Percentiles rank a stretch among this genome's conserved stretches.
Evolutionary conservation across 2,329 filamentous ascomycete genomes (phyloP).

Genomic region (Lachnum nothofagi): DNA sequence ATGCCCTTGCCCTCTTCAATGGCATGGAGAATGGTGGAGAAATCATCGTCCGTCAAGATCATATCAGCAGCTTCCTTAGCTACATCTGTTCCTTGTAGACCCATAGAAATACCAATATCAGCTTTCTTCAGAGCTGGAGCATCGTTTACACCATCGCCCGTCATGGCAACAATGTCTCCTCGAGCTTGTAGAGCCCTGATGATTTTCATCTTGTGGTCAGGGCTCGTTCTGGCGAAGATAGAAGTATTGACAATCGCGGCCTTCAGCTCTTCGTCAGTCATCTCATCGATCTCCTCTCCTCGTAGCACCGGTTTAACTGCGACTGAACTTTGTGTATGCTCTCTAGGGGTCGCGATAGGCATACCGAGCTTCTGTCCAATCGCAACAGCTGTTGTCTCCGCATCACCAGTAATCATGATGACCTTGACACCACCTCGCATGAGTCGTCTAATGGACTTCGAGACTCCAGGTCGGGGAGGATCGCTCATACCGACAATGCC

Average conservation of each 20-base stretch:
- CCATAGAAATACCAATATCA: conserved; percentile 98
- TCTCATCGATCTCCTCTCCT: conserved; percentile 87
- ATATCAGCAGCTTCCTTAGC: conserved; percentile 95
- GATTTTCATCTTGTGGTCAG: conserved; percentile 98
- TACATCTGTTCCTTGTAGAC: conserved; percentile 87
- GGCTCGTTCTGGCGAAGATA: conserved; percentile 92
- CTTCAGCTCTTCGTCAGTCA: conserved; percentile 80
- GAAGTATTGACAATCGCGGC: conserved; percentile 82
- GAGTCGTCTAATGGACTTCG: conserved; percentile 78
- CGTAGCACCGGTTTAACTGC: conserved; percentile 68
- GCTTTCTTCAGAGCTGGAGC: conserved; percentile 96
- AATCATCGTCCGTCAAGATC: conserved; percentile 86
- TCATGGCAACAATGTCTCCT: conserved; percentile 98
- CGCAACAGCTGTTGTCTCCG: conserved; percentile 87
- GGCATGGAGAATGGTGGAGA: conserved; percentile 84
- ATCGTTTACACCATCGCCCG: conserved; percentile 96
- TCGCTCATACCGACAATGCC: conserved; percentile 97
- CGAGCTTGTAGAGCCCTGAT: conserved; percentile 84
- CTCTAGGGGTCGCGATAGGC: conserved; percentile 59
- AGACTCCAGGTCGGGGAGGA: conserved; percentile 84
- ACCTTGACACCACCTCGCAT: conserved; percentile 95
- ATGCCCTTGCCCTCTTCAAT: conserved; percentile 99
- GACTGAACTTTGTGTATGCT: conserved; percentile 49
- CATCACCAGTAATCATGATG: conserved; percentile 98
- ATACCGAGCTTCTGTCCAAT: conserved; percentile 96